Base-by-base conservation (phyloP, 345 rosid genomes). In the Geranium rotundifolium region DNA sequence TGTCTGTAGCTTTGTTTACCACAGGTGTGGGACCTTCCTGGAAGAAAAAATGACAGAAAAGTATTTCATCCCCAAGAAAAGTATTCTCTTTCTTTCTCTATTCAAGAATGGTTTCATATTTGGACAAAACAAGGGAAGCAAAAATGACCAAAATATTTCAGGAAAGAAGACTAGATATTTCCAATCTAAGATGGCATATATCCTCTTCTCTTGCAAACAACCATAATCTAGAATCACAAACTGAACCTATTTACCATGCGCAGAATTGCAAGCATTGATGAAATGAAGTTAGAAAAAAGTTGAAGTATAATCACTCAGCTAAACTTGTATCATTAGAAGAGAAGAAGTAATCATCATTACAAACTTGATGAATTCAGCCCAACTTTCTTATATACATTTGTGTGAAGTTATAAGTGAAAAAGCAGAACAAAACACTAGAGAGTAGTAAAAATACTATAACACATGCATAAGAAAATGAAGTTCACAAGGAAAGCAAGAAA, bases 11-110 rank as follows among this genome's bases (percentile, higher is more conserved):
- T n/a, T n/a, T n/a, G n/a, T n/a, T n/a, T n/a, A n/a, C n/a, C 78
- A 87, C 91, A 12, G 86, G 84, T 59, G 87, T 83, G 56, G 84
- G 87, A 57, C 99, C 96, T 85, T 86, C 97, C 96, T 88, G 85
- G 59, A 67, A 17, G 63, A 23, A 58, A 29, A 17, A 19, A 57
- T 19, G 63, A 57, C 59, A 55, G 58, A 49, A 60, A 52, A 27
- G 61, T 20, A 9, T 58, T 58, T 29, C 16, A 17, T 41, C 8
- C n/a, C n/a, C n/a, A n/a, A n/a, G n/a, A n/a, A n/a, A n/a, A n/a
- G n/a, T n/a, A n/a, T n/a, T n/a, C n/a, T n/a, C n/a, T n/a, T n/a
- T n/a, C n/a, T 34, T 34, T 34, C 8, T 34, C 41, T 3, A 34
- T 34, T 3, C 8, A 41, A 41, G 50, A 5, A 6, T 5, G 50